A percentile compares a stretch with the other conserved stretches of the same genome.
phyloP scores from a whole-genome alignment of 2,329 filamentous ascomycete genomes.

The Acephala macrosclerotiorum region DNA sequence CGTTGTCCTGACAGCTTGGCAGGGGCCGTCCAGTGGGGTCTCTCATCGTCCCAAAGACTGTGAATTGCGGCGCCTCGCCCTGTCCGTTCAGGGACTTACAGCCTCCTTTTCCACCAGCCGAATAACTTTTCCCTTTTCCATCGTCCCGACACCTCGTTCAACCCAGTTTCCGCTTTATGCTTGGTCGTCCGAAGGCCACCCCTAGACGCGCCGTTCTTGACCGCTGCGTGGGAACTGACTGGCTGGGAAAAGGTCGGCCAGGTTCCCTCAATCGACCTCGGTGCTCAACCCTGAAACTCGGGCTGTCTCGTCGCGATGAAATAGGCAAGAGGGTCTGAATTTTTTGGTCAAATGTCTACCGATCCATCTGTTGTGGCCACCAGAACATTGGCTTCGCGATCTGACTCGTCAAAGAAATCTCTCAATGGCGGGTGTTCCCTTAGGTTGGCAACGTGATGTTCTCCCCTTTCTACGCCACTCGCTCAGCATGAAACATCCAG shows the following conservation, averaged over 20 bases:
- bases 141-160: slow-evolving; percentile 5
- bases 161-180: slow-evolving; percentile 7
- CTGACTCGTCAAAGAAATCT: slow-evolving; percentile 6
- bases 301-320: slow-evolving; percentile 24
- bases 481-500: slow-evolving; percentile 17
- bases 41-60: slow-evolving; percentile 2
- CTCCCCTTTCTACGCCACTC: slow-evolving; percentile 17
- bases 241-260: slow-evolving; percentile 15
- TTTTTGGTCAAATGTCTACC: background rate
- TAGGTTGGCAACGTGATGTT: slow-evolving; percentile 8
- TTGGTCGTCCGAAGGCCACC: slow-evolving; percentile 27
- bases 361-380: background rate
- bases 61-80: slow-evolving; percentile 12
- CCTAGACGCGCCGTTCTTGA: background rate
- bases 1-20: slow-evolving; percentile 8
- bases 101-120: background rate
- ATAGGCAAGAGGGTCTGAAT: slow-evolving; percentile 22
- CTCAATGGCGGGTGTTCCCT: background rate
- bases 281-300: slow-evolving; percentile 21
- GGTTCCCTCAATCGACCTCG: slow-evolving; percentile 6
- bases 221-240: slow-evolving; percentile 10
- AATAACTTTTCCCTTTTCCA: slow-evolving; percentile 7
- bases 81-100: background rate
- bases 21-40: slow-evolving; percentile 16
- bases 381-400: background rate